Percentiles rank a stretch among this genome's conserved stretches.
These are phyloP conservation scores for Canavalia ensiformis DNA, from an alignment of 306 rosid genomes.

Conservation along the genomic window DNA sequence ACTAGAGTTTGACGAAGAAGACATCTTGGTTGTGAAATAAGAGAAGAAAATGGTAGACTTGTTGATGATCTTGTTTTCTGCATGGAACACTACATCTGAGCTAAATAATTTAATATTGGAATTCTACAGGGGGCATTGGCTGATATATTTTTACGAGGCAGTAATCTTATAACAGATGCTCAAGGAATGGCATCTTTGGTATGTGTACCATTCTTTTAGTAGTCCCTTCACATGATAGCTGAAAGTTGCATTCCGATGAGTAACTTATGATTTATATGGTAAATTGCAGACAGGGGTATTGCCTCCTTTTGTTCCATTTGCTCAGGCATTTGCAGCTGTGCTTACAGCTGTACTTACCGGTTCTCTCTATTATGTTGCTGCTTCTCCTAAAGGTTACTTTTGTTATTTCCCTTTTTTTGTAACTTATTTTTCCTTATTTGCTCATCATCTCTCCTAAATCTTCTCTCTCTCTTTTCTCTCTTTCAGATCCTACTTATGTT, in stretches of 20 bases:
- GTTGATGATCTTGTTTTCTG: not conserved
- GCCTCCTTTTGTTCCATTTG: constrained; percentile 97
- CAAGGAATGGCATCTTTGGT: constrained; percentile 98
- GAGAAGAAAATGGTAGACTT: not conserved
- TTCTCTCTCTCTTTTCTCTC: constrained; percentile 23
- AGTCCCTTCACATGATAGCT: constrained; percentile 4
- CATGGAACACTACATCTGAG: constrained; percentile 19
- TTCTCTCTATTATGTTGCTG: constrained; percentile 90
- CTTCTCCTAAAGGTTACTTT: constrained; percentile 88
- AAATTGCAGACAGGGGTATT: constrained; percentile 79
- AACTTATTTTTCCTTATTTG: not conserved
- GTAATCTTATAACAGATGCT: constrained; percentile 73
- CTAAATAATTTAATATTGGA: constrained; percentile 11
- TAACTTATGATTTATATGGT: constrained; percentile 42
- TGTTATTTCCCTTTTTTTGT: not conserved
- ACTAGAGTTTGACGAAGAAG: constrained; percentile 26
- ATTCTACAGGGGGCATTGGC: constrained; percentile 86
- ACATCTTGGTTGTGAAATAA: constrained; percentile 20
- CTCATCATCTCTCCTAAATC: constrained; percentile 25
- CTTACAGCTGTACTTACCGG: constrained; percentile 91
- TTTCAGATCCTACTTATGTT: constrained; percentile 87
- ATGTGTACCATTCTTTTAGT: constrained; percentile 28
- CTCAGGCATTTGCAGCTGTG: constrained; percentile 97
- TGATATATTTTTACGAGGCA: constrained; percentile 84
- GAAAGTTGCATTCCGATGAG: constrained; percentile 22